phyloP scores from a whole-genome alignment of 495 filamentous ascomycete genomes.

The Aspergillus sclerotioniger region DNA sequence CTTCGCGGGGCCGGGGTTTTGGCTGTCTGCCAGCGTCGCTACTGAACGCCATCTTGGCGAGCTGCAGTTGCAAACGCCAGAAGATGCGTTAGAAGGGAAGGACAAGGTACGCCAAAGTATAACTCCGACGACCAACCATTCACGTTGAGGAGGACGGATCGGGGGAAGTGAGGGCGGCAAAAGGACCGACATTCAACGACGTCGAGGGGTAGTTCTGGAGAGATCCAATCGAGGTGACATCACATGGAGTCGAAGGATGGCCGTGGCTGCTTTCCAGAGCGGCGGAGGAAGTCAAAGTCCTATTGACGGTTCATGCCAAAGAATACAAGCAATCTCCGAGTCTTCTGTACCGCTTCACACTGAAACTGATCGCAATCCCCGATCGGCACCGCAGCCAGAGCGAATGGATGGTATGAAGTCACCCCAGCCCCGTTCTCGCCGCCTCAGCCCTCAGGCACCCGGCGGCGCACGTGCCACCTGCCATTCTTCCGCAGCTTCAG shows the following conservation, averaged over 20 bases:
- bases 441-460: slow-evolving; percentile 23
- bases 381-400: neutral
- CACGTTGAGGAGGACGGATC: neutral
- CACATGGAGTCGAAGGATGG: slow-evolving; percentile 9
- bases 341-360: neutral
- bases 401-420: slow-evolving; percentile 20
- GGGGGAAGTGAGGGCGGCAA: neutral
- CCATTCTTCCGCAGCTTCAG: neutral
- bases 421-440: slow-evolving; percentile 8
- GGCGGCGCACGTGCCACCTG: slow-evolving; percentile 24
- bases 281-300: neutral
- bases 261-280: neutral
- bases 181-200: slow-evolving; percentile 10
- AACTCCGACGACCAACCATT: neutral
- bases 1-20: slow-evolving; percentile 15
- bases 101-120: neutral
- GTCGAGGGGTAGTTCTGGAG: slow-evolving; percentile 20
- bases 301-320: neutral
- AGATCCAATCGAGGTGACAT: slow-evolving; percentile 15
- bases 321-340: neutral
- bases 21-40: slow-evolving; percentile 7
- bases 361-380: neutral
- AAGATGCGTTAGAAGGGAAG: neutral
- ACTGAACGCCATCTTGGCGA: slow-evolving; percentile 26
- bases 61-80: slow-evolving; percentile 2